phyloP scores from a whole-genome alignment of 2,329 filamentous ascomycete genomes.

The Curvularia hawaiiensis region DNA sequence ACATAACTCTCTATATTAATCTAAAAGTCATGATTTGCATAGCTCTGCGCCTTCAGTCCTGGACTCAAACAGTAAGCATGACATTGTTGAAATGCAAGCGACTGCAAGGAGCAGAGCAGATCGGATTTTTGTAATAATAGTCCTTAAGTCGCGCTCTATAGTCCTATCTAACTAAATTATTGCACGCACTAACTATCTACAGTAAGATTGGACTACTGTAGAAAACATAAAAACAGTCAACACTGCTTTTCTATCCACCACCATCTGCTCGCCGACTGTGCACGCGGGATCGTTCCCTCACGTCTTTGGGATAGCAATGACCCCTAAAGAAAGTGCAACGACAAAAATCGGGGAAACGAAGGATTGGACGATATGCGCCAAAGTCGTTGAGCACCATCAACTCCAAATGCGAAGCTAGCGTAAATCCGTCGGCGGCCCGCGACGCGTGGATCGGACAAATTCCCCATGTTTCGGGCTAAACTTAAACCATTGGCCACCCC shows the following conservation, averaged over 20 bases:
- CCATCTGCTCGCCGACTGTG: neutral
- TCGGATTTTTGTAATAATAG: too few relatives aligned
- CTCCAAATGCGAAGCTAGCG: neutral
- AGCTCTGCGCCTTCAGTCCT: too few relatives aligned
- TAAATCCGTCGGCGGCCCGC: neutral
- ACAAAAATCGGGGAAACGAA: neutral
- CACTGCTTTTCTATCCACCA: neutral
- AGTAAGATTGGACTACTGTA: too few relatives aligned
- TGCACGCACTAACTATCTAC: too few relatives aligned
- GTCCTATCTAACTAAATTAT: too few relatives aligned
- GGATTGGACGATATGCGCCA: neutral
- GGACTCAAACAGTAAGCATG: too few relatives aligned
- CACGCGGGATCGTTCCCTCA: neutral
- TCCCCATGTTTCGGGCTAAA: neutral
- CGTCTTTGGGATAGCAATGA: neutral
- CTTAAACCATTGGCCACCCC: too few relatives aligned
- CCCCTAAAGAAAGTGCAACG: neutral
- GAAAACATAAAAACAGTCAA: neutral
- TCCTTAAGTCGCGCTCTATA: too few relatives aligned
- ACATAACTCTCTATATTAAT: constrained; percentile 1
- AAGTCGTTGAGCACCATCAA: neutral
- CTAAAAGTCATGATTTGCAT: too few relatives aligned
- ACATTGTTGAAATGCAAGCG: too few relatives aligned
- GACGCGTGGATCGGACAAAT: neutral
- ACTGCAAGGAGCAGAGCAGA: too few relatives aligned